A percentile compares a stretch with the other conserved stretches of the same genome.
Evolutionary conservation across 73 alveolate species (phyloP).

Genomic region (Stentor coeruleus): DNA sequence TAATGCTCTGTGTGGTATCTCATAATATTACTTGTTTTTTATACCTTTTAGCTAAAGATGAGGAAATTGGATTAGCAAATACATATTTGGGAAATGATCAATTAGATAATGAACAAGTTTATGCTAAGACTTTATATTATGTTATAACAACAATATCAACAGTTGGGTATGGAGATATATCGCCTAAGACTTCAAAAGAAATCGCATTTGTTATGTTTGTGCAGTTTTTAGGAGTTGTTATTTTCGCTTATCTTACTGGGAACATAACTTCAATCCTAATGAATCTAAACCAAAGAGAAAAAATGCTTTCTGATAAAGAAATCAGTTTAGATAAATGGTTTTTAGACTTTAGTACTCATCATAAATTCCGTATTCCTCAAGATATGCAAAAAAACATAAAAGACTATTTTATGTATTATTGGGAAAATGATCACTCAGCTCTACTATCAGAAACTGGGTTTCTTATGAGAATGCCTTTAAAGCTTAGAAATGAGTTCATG

Average conservation of each 20-base stretch:
- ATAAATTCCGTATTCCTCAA: neutral
- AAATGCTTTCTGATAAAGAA: neutral
- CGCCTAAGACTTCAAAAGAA: slow-evolving; percentile 18
- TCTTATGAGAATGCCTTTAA: slow-evolving; percentile 7
- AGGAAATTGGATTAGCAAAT: neutral
- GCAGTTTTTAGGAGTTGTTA: slow-evolving; percentile 8
- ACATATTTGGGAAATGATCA: neutral
- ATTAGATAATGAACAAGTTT: neutral
- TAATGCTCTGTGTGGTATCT: neutral
- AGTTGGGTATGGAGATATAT: slow-evolving; percentile 19
- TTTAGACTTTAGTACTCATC: neutral
- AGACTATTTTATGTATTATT: neutral
- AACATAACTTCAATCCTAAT: neutral
- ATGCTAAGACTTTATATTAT: slow-evolving; percentile 31
- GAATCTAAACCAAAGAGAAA: neutral
- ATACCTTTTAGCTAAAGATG: neutral
- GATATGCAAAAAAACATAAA: neutral
- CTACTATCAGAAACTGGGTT: neutral
- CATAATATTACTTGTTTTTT: neutral
- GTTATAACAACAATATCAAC: slow-evolving; percentile 12
- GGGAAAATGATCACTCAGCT: slow-evolving; percentile 16
- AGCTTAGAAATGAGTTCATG: neutral
- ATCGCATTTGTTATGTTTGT: slow-evolving; percentile 7
- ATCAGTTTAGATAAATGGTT: slow-evolving; percentile 5
- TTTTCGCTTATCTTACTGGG: slow-evolving; percentile 16